phyloP scores from a whole-genome alignment of 345 rosid species.

The Diplotaxis tenuifolia region DNA sequence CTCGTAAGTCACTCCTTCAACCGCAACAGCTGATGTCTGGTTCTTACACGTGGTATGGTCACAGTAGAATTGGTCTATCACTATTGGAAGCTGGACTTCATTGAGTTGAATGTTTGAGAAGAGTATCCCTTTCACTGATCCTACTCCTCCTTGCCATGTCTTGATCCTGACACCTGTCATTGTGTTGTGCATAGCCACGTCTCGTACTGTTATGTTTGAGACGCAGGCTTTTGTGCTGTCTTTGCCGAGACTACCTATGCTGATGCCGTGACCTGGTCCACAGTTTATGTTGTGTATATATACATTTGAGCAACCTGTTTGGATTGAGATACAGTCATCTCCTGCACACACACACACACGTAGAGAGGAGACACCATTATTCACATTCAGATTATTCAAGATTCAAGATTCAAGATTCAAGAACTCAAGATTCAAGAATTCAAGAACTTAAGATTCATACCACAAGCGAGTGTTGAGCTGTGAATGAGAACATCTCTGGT shows the following conservation, averaged over 20 bases:
- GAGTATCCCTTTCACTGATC: slow-evolving; percentile 76
- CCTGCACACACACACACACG: slow-evolving; percentile 50
- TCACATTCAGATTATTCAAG: slow-evolving; percentile 4
- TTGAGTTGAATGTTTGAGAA: slow-evolving; percentile 92
- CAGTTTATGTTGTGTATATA: slow-evolving; percentile 80
- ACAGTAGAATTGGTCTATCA: slow-evolving; percentile 89
- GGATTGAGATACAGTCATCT: slow-evolving; percentile 90
- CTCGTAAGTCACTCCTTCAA: slow-evolving; percentile 84
- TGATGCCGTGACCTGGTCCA: slow-evolving; percentile 98
- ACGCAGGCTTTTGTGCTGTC: slow-evolving; percentile 86
- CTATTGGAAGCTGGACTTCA: slow-evolving; percentile 82
- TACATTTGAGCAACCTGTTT: slow-evolving; percentile 91
- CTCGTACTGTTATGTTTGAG: slow-evolving; percentile 83
- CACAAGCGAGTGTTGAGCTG: slow-evolving; percentile 72
- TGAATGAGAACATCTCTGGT: slow-evolving; percentile 77
- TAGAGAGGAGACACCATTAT: slow-evolving; percentile 5
- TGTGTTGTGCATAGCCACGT: slow-evolving; percentile 75
- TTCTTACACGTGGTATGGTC: slow-evolving; percentile 74
- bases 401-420: not conserved
- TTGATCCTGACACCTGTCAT: slow-evolving; percentile 92
- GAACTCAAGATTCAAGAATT: not conserved
- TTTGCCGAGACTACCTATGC: slow-evolving; percentile 91
- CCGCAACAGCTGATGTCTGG: slow-evolving; percentile 81
- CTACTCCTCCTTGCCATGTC: slow-evolving; percentile 99
- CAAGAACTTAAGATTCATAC: slow-evolving; percentile 40